Evolutionary conservation across 2,329 filamentous ascomycete species (phyloP), one percentile per base, ranked within the genome.

Genomic region (Penicillium sp.): DNA sequence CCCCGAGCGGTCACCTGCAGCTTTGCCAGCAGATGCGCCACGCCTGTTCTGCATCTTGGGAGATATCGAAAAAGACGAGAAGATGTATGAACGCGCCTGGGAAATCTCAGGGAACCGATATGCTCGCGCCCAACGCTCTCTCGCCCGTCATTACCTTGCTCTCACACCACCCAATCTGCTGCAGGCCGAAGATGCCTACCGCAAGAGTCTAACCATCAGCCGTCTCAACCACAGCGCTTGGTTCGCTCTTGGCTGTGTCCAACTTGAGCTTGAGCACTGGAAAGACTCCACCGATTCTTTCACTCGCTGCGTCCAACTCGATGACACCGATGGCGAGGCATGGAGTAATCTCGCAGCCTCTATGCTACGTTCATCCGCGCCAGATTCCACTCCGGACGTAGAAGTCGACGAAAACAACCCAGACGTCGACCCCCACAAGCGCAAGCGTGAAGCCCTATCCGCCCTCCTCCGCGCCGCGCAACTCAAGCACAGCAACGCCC

Each of bases 291-390:
- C 89, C 0, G 86, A 93, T 60, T 87, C 91, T 0, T 99, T 95
- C 70, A 85, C 86, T 8, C 82, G 91, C 21, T 87, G 88, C 8
- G 92, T 99, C 10, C 85, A 89, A 60, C 81, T 89, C 10, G 94
- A 96, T 44, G 92, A 95, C 24, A 86, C 87, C 47, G 92, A 96
- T 66, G 93, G 92, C 0, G 85, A 95, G 66, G 90, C 90, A 0
- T 99, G 94, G 90, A 95, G 89, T 64, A 99, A 99, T 67, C 81
- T 99, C 21, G 94, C 92, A 0, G 91, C 88, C 2, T 87, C 93
- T 0, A 80, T 97, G 1, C 83, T 91, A 82, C 71, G 79, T 38
- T 61, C 65, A 12, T 59, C 70, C 13, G 56, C 81, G 39, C 63
- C 67, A 3, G 65, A 69, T 42, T 52, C 59, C 50, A 57, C 64